These are phyloP conservation scores for Bretziella fagacearum DNA, from an alignment of 2,329 filamentous ascomycete species.

Conservation along the genomic window DNA sequence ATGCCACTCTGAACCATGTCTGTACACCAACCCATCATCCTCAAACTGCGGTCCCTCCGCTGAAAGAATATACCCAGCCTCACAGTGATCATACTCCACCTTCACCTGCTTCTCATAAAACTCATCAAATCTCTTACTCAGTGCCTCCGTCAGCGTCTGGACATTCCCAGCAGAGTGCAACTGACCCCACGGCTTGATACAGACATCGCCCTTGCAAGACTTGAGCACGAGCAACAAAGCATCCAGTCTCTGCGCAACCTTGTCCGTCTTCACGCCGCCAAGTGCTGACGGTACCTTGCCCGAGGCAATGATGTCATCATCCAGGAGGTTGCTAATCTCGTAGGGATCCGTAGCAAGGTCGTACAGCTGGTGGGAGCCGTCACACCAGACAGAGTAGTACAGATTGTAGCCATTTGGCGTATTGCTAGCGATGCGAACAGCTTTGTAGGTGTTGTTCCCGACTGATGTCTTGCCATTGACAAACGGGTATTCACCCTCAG, in stretches of 20 bases:
- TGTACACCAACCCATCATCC: constrained; percentile 18
- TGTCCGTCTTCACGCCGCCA: constrained; percentile 21
- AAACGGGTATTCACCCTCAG: constrained; percentile 19
- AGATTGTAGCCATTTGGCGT: constrained; percentile 29
- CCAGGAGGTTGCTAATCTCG: constrained; percentile 24
- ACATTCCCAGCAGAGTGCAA: constrained; percentile 38
- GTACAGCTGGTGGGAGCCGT: constrained; percentile 31
- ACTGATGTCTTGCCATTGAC: not conserved
- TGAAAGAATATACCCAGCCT: constrained; percentile 35
- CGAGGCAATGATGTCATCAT: constrained; percentile 4
- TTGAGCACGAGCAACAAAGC: constrained; percentile 42
- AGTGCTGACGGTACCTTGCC: constrained; percentile 18
- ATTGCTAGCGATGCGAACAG: constrained; percentile 27
- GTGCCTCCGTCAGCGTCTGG: constrained; percentile 31
- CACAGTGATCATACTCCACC: constrained; percentile 36
- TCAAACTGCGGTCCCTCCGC: constrained; percentile 36
- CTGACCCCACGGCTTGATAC: constrained; percentile 36
- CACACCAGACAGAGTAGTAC: constrained; percentile 41
- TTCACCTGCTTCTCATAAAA: constrained; percentile 34
- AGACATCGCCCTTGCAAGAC: constrained; percentile 36
- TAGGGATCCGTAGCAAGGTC: constrained; percentile 36
- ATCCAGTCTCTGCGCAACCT: constrained; percentile 36
- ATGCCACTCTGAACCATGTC: constrained; percentile 18
- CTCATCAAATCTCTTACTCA: constrained; percentile 29
- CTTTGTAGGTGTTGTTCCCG: constrained; percentile 37